phyloP scores from a whole-genome alignment of 768 basidiomycete genomes.

The Amanita pallidorosea region DNA sequence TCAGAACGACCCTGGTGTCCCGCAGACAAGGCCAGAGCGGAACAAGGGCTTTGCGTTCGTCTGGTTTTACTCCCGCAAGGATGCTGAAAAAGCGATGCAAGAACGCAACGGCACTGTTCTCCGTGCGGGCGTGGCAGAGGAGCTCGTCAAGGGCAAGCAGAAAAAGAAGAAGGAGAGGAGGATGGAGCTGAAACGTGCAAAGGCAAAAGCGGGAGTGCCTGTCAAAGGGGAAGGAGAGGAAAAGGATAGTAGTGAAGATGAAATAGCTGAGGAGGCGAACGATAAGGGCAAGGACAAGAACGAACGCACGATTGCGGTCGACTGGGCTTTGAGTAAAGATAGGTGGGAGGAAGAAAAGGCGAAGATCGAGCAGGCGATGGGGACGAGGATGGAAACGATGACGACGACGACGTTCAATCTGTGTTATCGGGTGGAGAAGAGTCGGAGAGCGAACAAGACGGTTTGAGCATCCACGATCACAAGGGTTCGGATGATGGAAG shows the following conservation, averaged over 20 bases:
- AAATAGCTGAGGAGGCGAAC: constrained; percentile 17
- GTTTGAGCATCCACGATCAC: constrained; percentile 32
- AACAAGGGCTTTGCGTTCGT: constrained; percentile 88
- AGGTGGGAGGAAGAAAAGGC: constrained; percentile 79
- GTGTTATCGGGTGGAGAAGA: constrained; percentile 24
- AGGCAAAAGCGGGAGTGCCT: constrained; percentile 19
- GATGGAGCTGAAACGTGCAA: constrained; percentile 38
- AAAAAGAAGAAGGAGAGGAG: constrained; percentile 54
- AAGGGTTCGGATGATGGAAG: constrained; percentile 24
- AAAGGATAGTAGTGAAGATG: constrained; percentile 25
- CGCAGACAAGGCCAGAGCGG: constrained; percentile 10
- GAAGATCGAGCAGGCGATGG: constrained; percentile 28
- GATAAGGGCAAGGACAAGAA: constrained; percentile 24
- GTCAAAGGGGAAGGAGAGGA: constrained; percentile 8
- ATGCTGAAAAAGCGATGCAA: constrained; percentile 76
- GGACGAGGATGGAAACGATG: constrained; percentile 17
- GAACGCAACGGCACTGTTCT: constrained; percentile 70
- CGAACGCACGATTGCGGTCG: constrained; percentile 77
- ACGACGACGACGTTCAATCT: constrained; percentile 10
- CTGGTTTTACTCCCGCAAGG: constrained; percentile 81
- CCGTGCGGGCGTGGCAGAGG: constrained; percentile 51
- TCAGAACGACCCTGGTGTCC: not conserved
- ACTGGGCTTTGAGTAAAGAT: constrained; percentile 94
- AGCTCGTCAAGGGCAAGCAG: constrained; percentile 50
- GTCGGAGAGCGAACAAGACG: constrained; percentile 23